A percentile compares a stretch with the other conserved stretches of the same genome.
phyloP scores from a whole-genome alignment of 164 flowering plant genomes.

The Stephania yunnanensis region DNA sequence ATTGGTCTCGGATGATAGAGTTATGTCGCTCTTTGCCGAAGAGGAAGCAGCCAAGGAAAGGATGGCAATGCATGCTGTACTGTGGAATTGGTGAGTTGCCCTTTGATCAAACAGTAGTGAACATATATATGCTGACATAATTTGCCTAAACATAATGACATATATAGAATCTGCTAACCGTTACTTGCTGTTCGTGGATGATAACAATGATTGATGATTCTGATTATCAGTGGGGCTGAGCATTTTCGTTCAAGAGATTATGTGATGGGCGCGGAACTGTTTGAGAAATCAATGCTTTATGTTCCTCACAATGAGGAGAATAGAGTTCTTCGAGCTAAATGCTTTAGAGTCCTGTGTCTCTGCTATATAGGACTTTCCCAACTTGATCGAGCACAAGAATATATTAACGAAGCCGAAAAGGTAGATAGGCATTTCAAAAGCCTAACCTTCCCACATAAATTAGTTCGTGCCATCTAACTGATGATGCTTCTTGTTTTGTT shows the following conservation, averaged over 20 bases:
- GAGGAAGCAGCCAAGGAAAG: slow-evolving; percentile 56
- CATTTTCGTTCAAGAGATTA: slow-evolving; percentile 69
- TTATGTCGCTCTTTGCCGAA: slow-evolving; percentile 57
- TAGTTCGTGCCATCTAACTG: too few species aligned
- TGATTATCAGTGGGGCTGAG: slow-evolving; percentile 64
- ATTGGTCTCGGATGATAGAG: slow-evolving; percentile 74
- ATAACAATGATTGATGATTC: not conserved
- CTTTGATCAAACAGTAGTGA: too few species aligned
- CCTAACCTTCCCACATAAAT: not conserved
- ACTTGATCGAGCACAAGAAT: slow-evolving; percentile 87
- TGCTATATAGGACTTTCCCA: slow-evolving; percentile 78
- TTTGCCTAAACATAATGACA: too few species aligned
- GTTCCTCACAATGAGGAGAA: slow-evolving; percentile 56
- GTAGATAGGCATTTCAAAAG: slow-evolving; percentile 23
- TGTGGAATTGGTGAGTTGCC: slow-evolving; percentile 74
- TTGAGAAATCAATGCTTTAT: slow-evolving; percentile 90
- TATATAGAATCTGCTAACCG: not conserved
- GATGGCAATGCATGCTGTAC: slow-evolving; percentile 71
- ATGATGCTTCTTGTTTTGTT: too few species aligned
- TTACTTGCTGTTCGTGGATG: not conserved
- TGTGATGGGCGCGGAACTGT: slow-evolving; percentile 69
- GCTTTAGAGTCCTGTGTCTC: slow-evolving; percentile 80
- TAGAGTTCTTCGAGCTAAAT: slow-evolving; percentile 67
- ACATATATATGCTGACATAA: too few species aligned
- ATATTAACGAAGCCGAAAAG: slow-evolving; percentile 83